These are phyloP conservation scores for Saprolegnia diclina DNA, from an alignment of 352 stramenopile species.

Conservation along the genomic window DNA sequence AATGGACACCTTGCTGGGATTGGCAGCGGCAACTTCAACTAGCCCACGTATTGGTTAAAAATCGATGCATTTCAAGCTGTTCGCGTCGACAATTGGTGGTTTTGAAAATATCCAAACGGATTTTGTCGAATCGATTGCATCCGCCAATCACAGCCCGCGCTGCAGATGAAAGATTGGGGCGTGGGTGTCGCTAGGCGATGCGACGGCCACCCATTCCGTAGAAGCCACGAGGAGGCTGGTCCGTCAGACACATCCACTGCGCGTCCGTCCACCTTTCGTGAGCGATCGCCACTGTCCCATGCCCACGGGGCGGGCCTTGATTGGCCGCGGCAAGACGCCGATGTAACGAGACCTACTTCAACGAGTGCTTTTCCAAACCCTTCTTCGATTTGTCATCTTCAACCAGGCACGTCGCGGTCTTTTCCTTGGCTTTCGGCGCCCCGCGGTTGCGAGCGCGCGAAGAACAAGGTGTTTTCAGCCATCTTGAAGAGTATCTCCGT, in stretches of 20 bases:
- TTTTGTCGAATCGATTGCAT: background rate
- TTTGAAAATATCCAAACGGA: background rate
- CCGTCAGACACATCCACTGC: too few relatives aligned
- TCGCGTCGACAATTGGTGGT: background rate
- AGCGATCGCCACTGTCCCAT: background rate
- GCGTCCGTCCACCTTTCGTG: too few relatives aligned
- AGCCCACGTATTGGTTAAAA: background rate
- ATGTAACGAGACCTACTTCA: background rate
- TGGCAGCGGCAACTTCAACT: background rate
- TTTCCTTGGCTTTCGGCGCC: background rate
- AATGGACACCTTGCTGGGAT: background rate
- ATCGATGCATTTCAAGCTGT: background rate
- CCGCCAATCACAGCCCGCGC: background rate
- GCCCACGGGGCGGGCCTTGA: background rate
- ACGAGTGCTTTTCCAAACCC: slow-evolving; percentile 10
- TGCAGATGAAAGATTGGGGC: background rate
- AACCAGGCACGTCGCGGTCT: background rate
- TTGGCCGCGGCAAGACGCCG: background rate
- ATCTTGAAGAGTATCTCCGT: too few relatives aligned
- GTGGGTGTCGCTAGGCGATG: background rate
- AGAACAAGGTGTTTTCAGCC: too few relatives aligned
- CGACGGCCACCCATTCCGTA: too few relatives aligned
- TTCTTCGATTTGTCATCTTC: slow-evolving; percentile 19
- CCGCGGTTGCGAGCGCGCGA: background rate
- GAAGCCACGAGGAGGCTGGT: too few relatives aligned